Percentiles rank a stretch among this genome's conserved stretches.
Conservation (phyloP, 805 yeast genomes). For the Kazachstania kunashirensis region DNA sequence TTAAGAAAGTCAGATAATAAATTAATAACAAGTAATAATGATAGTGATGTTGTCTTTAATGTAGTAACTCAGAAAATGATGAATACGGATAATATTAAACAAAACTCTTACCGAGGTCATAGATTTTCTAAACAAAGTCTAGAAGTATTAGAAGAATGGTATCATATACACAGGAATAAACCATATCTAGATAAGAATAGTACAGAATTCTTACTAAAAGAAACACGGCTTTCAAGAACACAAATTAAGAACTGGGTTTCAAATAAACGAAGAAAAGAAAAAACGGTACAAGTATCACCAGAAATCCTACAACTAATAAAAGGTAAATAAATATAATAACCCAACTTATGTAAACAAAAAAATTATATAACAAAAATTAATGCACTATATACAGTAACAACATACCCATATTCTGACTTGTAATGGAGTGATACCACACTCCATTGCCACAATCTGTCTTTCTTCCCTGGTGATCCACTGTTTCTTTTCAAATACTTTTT, state of each 20-base stretch:
- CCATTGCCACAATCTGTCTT: slow-evolving; percentile 15
- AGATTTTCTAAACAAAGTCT: slow-evolving; percentile 12
- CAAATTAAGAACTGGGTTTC: slow-evolving; percentile 25
- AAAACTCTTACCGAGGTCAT: slow-evolving; percentile 15
- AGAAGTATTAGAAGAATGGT: slow-evolving; percentile 14
- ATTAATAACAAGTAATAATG: not conserved
- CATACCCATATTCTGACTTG: slow-evolving; percentile 22
- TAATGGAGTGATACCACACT: slow-evolving; percentile 15
- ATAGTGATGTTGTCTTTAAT: slow-evolving; percentile 7
- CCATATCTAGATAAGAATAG: slow-evolving; percentile 15
- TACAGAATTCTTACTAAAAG: slow-evolving; percentile 2
- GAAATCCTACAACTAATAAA: slow-evolving; percentile 7
- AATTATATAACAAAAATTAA: too few relatives aligned
- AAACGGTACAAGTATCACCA: slow-evolving; percentile 9
- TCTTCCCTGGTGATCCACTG: slow-evolving; percentile 18
- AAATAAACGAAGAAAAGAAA: slow-evolving; percentile 21
- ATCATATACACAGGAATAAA: slow-evolving; percentile 7
- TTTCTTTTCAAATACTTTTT: slow-evolving; percentile 6
- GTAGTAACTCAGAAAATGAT: slow-evolving; percentile 14
- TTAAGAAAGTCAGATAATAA: not conserved
- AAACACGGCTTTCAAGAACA: slow-evolving; percentile 12
- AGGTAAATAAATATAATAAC: slow-evolving; percentile 1
- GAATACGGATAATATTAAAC: slow-evolving; percentile 2
- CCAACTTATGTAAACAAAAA: too few relatives aligned
- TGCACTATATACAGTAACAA: slow-evolving; percentile 1